These are phyloP conservation scores for Oxytropis ochrocephala DNA, from an alignment of 306 rosid species.

Conservation along the genomic window DNA sequence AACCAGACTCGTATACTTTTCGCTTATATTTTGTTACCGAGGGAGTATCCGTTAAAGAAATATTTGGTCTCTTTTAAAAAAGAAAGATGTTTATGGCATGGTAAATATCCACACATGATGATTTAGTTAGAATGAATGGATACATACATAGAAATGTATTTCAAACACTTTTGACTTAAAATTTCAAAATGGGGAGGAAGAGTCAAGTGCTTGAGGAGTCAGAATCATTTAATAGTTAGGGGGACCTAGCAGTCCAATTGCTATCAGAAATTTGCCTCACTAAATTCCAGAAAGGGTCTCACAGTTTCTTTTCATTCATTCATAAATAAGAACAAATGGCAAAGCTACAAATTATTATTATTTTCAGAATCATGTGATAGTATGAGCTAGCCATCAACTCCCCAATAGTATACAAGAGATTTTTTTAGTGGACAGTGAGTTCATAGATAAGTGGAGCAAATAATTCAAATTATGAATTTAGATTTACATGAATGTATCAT, in stretches of 20 bases:
- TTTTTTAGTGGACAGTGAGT: not conserved
- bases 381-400: not conserved
- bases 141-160: not conserved
- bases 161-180: not conserved
- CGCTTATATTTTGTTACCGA: no score
- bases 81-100: not conserved
- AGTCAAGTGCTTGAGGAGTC: slow-evolving; percentile 22
- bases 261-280: slow-evolving; percentile 24
- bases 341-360: slow-evolving; percentile 45
- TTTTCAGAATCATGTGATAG: slow-evolving; percentile 47
- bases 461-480: slow-evolving; percentile 2
- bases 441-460: not conserved
- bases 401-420: not conserved
- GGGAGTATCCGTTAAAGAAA: not conserved
- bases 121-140: slow-evolving; percentile 10
- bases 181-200: not conserved
- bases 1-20: no score
- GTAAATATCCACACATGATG: slow-evolving; percentile 19
- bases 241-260: slow-evolving; percentile 36
- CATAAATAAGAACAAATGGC: slow-evolving; percentile 39
- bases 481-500: not conserved
- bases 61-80: not conserved
- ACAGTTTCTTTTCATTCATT: slow-evolving; percentile 12
- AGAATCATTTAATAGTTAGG: slow-evolving; percentile 29
- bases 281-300: slow-evolving; percentile 27